Percentiles rank a stretch among this genome's conserved stretches.
Evolutionary conservation across 164 flowering plant genomes (phyloP).

Genomic region (Aristolochia fimbriata): DNA sequence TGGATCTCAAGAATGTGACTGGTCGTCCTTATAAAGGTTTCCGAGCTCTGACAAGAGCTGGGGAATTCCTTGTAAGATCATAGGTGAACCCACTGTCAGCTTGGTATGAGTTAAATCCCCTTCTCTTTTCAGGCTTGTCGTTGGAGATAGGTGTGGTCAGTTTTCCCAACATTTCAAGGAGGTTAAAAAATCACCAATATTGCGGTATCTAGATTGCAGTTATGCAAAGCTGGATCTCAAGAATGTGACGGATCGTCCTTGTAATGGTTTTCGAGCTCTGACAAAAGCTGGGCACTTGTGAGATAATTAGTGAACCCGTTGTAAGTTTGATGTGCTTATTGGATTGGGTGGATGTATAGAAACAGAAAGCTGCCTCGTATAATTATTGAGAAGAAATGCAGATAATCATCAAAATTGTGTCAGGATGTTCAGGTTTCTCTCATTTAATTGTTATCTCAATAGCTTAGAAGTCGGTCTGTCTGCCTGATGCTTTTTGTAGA

Average conservation of each 20-base stretch:
- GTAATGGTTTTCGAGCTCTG: slow-evolving; percentile 87
- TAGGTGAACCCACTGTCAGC: slow-evolving; percentile 15
- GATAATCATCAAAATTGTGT: too few species aligned
- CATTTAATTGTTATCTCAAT: too few species aligned
- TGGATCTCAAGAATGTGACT: slow-evolving; percentile 58
- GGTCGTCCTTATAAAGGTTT: slow-evolving; percentile 78
- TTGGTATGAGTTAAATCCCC: slow-evolving; percentile 55
- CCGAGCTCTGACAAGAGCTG: slow-evolving; percentile 75
- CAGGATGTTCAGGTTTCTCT: too few species aligned
- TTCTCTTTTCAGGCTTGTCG: slow-evolving; percentile 58
- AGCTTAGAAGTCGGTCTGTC: too few species aligned
- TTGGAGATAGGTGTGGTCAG: slow-evolving; percentile 68
- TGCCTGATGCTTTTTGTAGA: too few species aligned
- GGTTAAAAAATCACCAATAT: slow-evolving; percentile 80
- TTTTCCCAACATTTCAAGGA: slow-evolving; percentile 71
- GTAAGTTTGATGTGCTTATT: too few species aligned
- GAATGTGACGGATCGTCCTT: slow-evolving; percentile 49
- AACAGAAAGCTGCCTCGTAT: too few species aligned
- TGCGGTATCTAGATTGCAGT: slow-evolving; percentile 83
- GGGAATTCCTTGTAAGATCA: slow-evolving; percentile 73
- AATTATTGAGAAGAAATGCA: too few species aligned
- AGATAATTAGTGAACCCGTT: slow-evolving; percentile 45
- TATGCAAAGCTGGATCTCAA: slow-evolving; percentile 61
- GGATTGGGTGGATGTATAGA: too few species aligned
- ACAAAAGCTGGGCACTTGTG: slow-evolving; percentile 79